Conservation (phyloP, 257 asterid species). For the Paulownia fortunei region DNA sequence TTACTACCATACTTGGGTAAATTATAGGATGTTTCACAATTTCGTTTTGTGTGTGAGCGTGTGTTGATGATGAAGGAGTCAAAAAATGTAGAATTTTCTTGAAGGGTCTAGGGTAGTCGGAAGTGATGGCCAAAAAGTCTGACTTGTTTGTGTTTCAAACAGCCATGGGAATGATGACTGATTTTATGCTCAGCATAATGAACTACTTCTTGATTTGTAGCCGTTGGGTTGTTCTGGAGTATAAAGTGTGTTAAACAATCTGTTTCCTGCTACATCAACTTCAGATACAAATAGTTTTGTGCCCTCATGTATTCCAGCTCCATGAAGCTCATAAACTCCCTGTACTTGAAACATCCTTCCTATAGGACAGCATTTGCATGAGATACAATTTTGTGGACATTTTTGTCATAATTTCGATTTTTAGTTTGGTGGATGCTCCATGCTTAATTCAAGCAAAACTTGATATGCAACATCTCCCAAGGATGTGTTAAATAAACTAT, state of each 20-base stretch:
- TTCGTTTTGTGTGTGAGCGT: background rate
- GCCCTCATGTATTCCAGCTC: background rate
- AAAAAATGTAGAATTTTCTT: background rate
- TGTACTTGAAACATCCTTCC: background rate
- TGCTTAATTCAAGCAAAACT: background rate
- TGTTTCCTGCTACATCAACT: background rate
- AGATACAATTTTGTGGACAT: background rate
- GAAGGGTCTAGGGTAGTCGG: too few relatives aligned
- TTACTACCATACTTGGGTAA: background rate
- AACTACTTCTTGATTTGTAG: constrained; percentile 2
- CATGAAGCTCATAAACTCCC: background rate
- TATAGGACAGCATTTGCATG: background rate
- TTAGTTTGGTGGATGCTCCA: background rate
- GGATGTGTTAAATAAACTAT: too few relatives aligned
- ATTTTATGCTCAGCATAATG: background rate
- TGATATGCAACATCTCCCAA: background rate
- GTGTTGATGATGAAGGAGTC: background rate
- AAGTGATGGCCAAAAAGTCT: too few relatives aligned
- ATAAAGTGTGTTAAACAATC: constrained; percentile 8
- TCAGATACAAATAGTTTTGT: background rate
- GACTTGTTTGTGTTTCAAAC: background rate
- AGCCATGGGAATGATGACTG: background rate
- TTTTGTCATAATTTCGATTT: background rate
- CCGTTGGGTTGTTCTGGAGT: background rate
- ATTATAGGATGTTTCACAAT: background rate